These are phyloP conservation scores for Phytophthora melonis DNA, from an alignment of 352 stramenopile genomes.

Conservation along the genomic window DNA sequence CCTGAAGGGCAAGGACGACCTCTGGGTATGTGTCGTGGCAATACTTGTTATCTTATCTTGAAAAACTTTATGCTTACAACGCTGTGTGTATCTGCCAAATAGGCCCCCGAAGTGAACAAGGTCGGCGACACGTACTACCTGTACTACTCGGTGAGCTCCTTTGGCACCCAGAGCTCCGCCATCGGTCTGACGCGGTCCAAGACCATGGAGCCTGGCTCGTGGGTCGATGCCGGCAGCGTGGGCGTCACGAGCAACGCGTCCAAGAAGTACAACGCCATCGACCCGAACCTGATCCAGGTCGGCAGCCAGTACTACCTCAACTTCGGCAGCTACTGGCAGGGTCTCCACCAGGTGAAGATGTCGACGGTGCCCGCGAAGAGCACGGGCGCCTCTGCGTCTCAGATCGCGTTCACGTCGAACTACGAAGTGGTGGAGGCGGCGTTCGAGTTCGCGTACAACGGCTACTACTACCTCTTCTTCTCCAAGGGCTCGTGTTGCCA, in stretches of 20 bases:
- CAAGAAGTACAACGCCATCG: slow-evolving; percentile 65
- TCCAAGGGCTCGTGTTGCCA: slow-evolving; percentile 52
- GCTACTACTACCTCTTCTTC: slow-evolving; percentile 60
- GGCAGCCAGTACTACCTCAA: slow-evolving; percentile 51
- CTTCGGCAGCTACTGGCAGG: slow-evolving; percentile 60
- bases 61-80: not conserved
- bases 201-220: slow-evolving; percentile 58
- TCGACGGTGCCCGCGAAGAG: slow-evolving; percentile 31
- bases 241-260: slow-evolving; percentile 45
- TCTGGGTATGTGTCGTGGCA: slow-evolving; percentile 34
- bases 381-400: slow-evolving; percentile 13
- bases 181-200: slow-evolving; percentile 53
- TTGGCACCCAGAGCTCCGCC: slow-evolving; percentile 53
- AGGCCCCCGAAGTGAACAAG: slow-evolving; percentile 58
- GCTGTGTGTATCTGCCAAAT: not conserved
- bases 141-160: slow-evolving; percentile 67
- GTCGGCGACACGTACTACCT: slow-evolving; percentile 64
- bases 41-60: not conserved
- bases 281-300: slow-evolving; percentile 52
- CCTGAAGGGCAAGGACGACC: slow-evolving; percentile 43
- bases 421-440: slow-evolving; percentile 35
- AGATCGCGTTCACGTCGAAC: slow-evolving; percentile 40
- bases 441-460: slow-evolving; percentile 48
- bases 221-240: slow-evolving; percentile 45
- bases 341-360: slow-evolving; percentile 48